Base-by-base conservation (phyloP, 352 stramenopile species). In the Phytophthora nicotianae region DNA sequence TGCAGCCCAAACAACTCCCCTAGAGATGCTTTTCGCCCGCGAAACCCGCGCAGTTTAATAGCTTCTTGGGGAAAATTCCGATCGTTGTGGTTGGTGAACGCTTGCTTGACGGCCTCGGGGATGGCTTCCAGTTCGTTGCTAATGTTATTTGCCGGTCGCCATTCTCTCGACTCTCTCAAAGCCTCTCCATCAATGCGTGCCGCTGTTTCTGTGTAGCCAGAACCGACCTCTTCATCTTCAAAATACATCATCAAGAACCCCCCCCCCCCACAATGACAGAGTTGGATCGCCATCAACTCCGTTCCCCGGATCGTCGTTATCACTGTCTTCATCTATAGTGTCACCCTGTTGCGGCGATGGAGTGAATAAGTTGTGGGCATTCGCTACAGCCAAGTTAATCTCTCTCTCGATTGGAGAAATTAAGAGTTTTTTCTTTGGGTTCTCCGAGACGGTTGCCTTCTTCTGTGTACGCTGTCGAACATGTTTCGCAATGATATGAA, bases 161-260 rank as follows among this genome's bases (percentile, higher is more conserved):
- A 29, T 29, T 29, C 24, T 29, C 24, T 29, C 24, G 7, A 8
- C 4, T 29, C 24, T 7, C 24, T 29, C 24, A 7, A 29, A 29
- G 24, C 24, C 4, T 7, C 7, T 29, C 4, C 24, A 7, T 7
- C 24, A 29, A 2, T 2, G 24, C 7, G 4, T 29, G 24, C 24
- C 4, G 24, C 24, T 29, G 24, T 32, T 43, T 19, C 47, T 4
- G 7, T 16, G 29, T 29, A 54, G 8, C 1, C 48, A 21, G 32
- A 11, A 27, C 2, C 42, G 27, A 55, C 42, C 1, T 46, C 32
- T 4, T 20, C 33, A 46, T 55, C 32, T 11, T 35, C 11, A 2
- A 33, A 46, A 46, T 54, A 45, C 33, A 7, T 55, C 20, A 11
- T 46, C 48, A 8, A 33, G 33, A 48, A 40, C 48, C 27, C 40